Evolutionary conservation across 2,329 filamentous ascomycete genomes (phyloP).

Genomic region (Cladosporium sp.): DNA sequence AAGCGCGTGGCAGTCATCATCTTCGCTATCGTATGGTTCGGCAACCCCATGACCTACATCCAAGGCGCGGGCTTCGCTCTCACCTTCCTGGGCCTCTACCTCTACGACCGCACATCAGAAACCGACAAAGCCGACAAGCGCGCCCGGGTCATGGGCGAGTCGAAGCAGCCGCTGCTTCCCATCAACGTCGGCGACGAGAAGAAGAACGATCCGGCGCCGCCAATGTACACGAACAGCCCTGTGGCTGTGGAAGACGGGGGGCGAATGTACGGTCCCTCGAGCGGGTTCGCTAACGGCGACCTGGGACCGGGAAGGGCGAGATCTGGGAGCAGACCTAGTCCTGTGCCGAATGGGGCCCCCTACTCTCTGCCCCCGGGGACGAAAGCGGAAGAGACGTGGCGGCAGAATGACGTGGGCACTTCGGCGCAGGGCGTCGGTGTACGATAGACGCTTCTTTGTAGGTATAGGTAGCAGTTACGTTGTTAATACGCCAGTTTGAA

Average conservation of each 20-base stretch:
- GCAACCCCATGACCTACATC: conserved; percentile 73
- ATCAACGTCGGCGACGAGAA: conserved; percentile 39
- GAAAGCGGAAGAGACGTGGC: conserved; percentile 82
- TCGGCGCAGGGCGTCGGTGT: conserved; percentile 12
- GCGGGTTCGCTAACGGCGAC: conserved; percentile 26
- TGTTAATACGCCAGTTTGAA: neutral
- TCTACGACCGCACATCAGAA: conserved; percentile 90
- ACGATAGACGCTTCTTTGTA: conserved; percentile 3
- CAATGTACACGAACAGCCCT: conserved; percentile 18
- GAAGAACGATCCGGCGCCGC: conserved; percentile 21
- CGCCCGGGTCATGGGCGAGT: conserved; percentile 57
- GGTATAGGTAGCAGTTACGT: neutral
- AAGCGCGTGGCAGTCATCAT: conserved; percentile 97
- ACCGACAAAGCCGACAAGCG: conserved; percentile 81
- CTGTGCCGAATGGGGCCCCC: conserved; percentile 3
- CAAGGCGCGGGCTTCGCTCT: conserved; percentile 81
- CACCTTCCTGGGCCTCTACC: conserved; percentile 86
- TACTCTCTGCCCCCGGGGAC: conserved; percentile 64
- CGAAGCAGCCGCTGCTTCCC: conserved; percentile 60
- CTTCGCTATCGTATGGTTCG: conserved; percentile 93
- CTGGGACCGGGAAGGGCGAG: conserved; percentile 14
- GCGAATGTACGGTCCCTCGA: conserved; percentile 19
- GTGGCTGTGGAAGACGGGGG: conserved; percentile 13
- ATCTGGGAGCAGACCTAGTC: conserved; percentile 5
- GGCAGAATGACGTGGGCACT: conserved; percentile 35